Conservation (phyloP, 306 rosid genomes). For the Hippophae rhamnoides region DNA sequence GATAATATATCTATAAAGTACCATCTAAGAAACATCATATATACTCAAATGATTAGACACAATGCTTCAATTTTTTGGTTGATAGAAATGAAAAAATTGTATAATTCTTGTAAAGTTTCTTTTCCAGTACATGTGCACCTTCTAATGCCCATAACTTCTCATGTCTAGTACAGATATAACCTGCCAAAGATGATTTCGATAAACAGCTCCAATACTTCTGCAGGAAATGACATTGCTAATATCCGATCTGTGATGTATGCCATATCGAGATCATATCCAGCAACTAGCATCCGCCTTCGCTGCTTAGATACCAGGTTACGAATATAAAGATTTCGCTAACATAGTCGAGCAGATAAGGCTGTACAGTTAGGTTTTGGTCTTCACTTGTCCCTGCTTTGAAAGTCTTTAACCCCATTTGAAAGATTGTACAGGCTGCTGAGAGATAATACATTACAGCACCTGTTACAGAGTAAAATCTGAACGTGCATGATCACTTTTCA, state of each 20-base stretch:
- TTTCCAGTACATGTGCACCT: slow-evolving; percentile 29
- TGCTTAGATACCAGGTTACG: slow-evolving; percentile 88
- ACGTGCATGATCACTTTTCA: too few species aligned
- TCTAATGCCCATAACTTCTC: slow-evolving; percentile 70
- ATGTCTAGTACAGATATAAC: slow-evolving; percentile 86
- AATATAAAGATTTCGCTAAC: slow-evolving; percentile 49
- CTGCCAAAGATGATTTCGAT: slow-evolving; percentile 95
- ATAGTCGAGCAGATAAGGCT: slow-evolving; percentile 52
- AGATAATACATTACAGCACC: too few species aligned
- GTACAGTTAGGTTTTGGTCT: slow-evolving; percentile 29
- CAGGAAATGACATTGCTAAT: slow-evolving; percentile 92
- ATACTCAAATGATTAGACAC: too few species aligned
- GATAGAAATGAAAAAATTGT: too few species aligned
- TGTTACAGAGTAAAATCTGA: too few species aligned
- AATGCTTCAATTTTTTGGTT: too few species aligned
- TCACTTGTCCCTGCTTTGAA: slow-evolving; percentile 40
- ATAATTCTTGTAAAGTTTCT: too few species aligned
- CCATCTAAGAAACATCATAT: slow-evolving; percentile 10
- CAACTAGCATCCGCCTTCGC: slow-evolving; percentile 82
- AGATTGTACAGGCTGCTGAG: too few species aligned
- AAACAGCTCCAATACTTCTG: slow-evolving; percentile 84
- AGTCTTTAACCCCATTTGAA: slow-evolving; percentile 57
- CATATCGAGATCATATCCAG: slow-evolving; percentile 97
- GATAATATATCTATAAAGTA: slow-evolving; percentile 65
- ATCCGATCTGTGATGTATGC: slow-evolving; percentile 74